These are phyloP conservation scores for Crataegus laevigata DNA, from an alignment of 306 rosid species.

Conservation along the genomic window DNA sequence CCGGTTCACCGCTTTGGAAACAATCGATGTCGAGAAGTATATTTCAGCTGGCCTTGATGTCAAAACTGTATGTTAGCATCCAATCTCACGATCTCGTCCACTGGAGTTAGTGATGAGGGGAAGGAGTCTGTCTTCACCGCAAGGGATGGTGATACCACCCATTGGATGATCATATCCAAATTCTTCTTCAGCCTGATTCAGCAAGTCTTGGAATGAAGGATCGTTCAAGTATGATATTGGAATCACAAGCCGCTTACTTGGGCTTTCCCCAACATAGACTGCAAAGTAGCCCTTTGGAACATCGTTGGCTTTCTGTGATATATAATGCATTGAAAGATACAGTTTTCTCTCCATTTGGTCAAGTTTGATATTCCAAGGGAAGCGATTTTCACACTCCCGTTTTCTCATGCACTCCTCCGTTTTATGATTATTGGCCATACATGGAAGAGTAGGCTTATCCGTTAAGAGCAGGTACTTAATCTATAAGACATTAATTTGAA, in stretches of 20 bases:
- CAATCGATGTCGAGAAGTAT: not conserved
- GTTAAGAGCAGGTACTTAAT: not conserved
- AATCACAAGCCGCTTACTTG: conserved; percentile 16
- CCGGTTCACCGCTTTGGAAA: not conserved
- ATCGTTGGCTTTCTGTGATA: not conserved
- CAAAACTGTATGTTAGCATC: not conserved
- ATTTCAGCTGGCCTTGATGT: not conserved
- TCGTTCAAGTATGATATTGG: conserved; percentile 6
- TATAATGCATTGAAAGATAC: not conserved
- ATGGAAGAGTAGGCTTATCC: not conserved
- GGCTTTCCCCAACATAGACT: conserved; percentile 39
- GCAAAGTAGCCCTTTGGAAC: conserved; percentile 26
- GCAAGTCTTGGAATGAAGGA: conserved; percentile 24
- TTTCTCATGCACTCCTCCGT: not conserved
- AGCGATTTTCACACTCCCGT: not conserved
- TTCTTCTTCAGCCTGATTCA: conserved; percentile 29
- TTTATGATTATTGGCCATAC: not conserved
- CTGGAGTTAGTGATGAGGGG: not conserved
- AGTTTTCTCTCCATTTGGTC: not conserved
- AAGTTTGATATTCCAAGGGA: not conserved
- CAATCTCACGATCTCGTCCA: not conserved
- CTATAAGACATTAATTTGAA: not conserved
- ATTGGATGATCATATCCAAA: conserved; percentile 31
- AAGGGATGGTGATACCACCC: conserved; percentile 29
- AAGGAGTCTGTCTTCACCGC: conserved; percentile 18